Evolutionary conservation across 164 flowering plant genomes (phyloP).

Genomic region (Aristolochia fimbriata): DNA sequence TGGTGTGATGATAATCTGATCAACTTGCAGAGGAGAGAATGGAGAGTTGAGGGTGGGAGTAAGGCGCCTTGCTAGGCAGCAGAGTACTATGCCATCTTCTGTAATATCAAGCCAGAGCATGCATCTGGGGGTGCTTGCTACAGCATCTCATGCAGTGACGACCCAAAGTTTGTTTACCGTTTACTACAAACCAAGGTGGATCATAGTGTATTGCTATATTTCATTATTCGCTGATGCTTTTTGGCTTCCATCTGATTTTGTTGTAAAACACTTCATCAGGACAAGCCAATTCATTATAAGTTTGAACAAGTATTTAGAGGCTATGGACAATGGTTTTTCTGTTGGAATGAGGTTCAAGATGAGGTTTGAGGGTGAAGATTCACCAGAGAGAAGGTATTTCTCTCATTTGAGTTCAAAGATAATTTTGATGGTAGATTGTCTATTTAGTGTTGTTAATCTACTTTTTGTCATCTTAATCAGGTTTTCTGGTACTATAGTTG

Average conservation of each 20-base stretch:
- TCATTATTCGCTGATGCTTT: too few relatives aligned
- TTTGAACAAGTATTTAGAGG: constrained; percentile 64
- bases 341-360: constrained; percentile 75
- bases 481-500: constrained; percentile 67
- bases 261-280: constrained; percentile 22
- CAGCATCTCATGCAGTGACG: constrained; percentile 79
- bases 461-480: constrained; percentile 15
- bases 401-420: background rate
- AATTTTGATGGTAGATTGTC: background rate
- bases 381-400: constrained; percentile 69
- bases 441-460: background rate
- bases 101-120: constrained; percentile 89
- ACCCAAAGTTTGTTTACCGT: constrained; percentile 65
- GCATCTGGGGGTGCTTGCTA: constrained; percentile 89
- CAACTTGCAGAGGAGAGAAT: constrained; percentile 54
- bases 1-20: too few relatives aligned
- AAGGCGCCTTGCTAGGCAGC: constrained; percentile 58
- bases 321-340: constrained; percentile 34
- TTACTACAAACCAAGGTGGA: constrained; percentile 82
- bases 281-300: constrained; percentile 71
- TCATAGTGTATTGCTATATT: background rate
- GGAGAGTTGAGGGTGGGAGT: constrained; percentile 84
- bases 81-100: constrained; percentile 71
- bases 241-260: background rate
- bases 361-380: constrained; percentile 80